These are phyloP conservation scores for Basidiobolus meristosporus DNA, from an alignment of 371 early-diverging fungal species.

Conservation along the genomic window DNA sequence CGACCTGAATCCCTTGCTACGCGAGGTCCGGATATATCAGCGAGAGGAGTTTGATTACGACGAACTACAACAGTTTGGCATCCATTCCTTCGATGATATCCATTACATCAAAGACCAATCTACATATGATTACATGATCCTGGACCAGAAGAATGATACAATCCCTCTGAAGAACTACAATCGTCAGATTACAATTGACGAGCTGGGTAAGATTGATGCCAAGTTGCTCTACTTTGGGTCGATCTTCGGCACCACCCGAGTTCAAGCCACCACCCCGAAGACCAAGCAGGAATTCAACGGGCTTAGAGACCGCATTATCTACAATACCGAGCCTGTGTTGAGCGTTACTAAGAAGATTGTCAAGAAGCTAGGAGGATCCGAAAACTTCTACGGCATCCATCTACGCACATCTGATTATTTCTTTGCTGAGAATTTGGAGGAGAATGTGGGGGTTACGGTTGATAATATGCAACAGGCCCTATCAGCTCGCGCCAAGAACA, in stretches of 20 bases:
- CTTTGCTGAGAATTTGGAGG: constrained; percentile 1
- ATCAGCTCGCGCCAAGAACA: no score
- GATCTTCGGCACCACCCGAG: constrained; percentile 1
- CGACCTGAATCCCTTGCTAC: no score
- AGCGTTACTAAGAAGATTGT: background rate
- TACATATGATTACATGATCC: no score
- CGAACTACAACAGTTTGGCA: no score
- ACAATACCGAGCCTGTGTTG: background rate
- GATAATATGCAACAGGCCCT: no score
- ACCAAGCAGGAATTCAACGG: background rate
- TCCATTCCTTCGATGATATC: no score
- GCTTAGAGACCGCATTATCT: background rate
- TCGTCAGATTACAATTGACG: background rate
- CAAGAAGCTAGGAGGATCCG: constrained; percentile 1
- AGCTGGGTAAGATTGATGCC: background rate
- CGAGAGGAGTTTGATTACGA: no score
- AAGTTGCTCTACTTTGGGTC: constrained; percentile 3
- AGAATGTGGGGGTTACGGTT: no score
- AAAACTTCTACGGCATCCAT: constrained; percentile 3
- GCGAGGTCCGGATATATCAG: no score
- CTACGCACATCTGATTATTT: constrained; percentile 1
- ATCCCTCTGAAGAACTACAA: background rate
- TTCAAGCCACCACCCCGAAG: background rate
- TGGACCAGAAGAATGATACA: background rate
- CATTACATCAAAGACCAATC: no score